Base-by-base conservation (phyloP, 495 filamentous ascomycete species). In the Xylaria cubensis region DNA sequence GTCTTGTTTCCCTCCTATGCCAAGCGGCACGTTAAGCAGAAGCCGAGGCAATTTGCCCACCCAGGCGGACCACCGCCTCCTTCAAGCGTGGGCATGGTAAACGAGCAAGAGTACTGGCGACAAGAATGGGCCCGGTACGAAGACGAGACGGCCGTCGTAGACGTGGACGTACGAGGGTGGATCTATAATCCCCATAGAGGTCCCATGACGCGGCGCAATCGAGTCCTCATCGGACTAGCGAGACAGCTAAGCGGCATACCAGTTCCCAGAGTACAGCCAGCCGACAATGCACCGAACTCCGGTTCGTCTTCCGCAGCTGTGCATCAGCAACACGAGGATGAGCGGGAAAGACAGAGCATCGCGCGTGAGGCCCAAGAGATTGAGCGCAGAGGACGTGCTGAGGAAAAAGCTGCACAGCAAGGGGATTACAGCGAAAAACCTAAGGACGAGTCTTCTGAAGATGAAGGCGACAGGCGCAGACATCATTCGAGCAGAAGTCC, bases 131-230 rank as follows among this genome's bases (percentile, higher is more conserved):
- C 92, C 21, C 85, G 86, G 69, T 82, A 88, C 39, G 90, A 94
- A 77, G 90, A 93, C 55, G 91, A 93, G 68, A 91, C 92, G 76
- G 92, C 94, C 15, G 83, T 97, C 19, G 93, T 97, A 4, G 94
- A 97, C 79, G 94, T 98, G 3, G 95, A 99, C 80, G 92, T 98
- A 19, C 88, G 95, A 67, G 96, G 96, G 26, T 99, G 97, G 96
- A 87, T 98, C 58, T 97, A 95, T 76, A 86, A 90, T 70, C 96
- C 96, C 21, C 92, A 93, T 74, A 87, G 86, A 76, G 94, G 94
- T 0, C 94, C 92, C n/a, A 90, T 97, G 90, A 94, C 88, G 46
- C 85, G 95, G 62, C 93, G 94, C 80, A 95, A 97, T 73, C 89
- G 96, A 32, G 82, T 98, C 72, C 83, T 97, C 75, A 87, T 98